phyloP scores from a whole-genome alignment of 2,329 filamentous ascomycete genomes.

The Aureobasidium sp. region DNA sequence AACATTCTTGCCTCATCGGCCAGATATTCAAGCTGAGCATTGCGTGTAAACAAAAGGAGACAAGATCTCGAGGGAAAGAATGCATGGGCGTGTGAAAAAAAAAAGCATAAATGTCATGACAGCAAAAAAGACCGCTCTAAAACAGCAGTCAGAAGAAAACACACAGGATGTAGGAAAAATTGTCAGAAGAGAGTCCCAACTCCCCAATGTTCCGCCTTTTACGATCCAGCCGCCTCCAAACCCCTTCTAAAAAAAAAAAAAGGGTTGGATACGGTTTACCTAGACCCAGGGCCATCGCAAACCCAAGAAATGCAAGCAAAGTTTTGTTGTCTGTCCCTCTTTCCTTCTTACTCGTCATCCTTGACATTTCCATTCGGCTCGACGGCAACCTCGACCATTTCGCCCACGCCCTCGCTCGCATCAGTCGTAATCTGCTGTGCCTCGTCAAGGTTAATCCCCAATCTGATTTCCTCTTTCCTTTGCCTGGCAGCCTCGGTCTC shows the following conservation, averaged over 20 bases:
- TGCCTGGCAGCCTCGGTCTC: conserved; percentile 75
- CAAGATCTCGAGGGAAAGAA: no score
- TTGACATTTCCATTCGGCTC: conserved; percentile 14
- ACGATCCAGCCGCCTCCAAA: neutral
- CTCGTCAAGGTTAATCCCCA: conserved; percentile 27
- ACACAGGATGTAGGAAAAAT: no score
- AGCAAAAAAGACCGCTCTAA: neutral
- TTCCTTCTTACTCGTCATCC: conserved; percentile 8
- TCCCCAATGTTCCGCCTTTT: neutral
- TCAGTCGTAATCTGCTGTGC: neutral
- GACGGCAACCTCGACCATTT: conserved; percentile 13
- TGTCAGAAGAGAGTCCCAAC: neutral
- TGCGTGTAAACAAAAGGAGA: no score
- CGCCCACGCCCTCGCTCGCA: conserved; percentile 15
- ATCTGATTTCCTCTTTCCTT: conserved; percentile 69
- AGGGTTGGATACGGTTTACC: neutral
- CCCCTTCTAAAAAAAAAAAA: neutral
- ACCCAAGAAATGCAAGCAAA: neutral
- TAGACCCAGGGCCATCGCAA: neutral
- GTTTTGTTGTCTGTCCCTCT: neutral
- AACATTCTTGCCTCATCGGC: no score
- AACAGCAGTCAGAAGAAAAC: neutral
- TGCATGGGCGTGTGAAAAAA: no score
- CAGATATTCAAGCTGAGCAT: no score
- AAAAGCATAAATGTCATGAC: no score